Conservation (phyloP, 2,329 filamentous ascomycete genomes). For the Zarea fungicola region DNA sequence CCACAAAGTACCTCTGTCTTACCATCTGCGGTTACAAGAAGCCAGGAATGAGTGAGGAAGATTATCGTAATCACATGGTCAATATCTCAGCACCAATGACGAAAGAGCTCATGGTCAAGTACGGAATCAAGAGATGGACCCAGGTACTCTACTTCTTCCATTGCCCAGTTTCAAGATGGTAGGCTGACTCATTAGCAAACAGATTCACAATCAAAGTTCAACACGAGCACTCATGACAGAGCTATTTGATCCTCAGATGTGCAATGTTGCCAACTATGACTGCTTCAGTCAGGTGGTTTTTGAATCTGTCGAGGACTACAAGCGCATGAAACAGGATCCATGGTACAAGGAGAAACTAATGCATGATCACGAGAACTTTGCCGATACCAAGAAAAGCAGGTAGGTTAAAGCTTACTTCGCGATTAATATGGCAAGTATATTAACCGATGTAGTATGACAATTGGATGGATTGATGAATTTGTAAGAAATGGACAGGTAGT, state of each 20-base stretch:
- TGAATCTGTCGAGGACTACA: slow-evolving; percentile 38
- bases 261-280: slow-evolving; percentile 43
- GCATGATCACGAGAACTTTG: slow-evolving; percentile 44
- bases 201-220: slow-evolving; percentile 36
- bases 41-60: slow-evolving; percentile 43
- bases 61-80: slow-evolving; percentile 39
- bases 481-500: slow-evolving; percentile 32
- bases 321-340: slow-evolving; percentile 43
- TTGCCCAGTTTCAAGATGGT: too few relatives aligned
- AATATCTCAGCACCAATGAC: slow-evolving; percentile 42
- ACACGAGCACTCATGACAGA: slow-evolving; percentile 30
- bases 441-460: slow-evolving; percentile 33
- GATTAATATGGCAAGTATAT: neutral
- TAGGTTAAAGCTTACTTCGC: neutral
- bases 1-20: slow-evolving; percentile 34
- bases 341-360: slow-evolving; percentile 41
- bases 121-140: slow-evolving; percentile 43
- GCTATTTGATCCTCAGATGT: slow-evolving; percentile 39
- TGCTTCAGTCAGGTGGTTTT: slow-evolving; percentile 46
- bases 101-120: slow-evolving; percentile 43
- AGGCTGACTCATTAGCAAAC: too few relatives aligned
- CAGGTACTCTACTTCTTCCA: slow-evolving; percentile 28
- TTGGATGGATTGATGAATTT: slow-evolving; percentile 41
- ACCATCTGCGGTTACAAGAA: slow-evolving; percentile 45
- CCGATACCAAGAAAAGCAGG: slow-evolving; percentile 39